Percentiles rank a stretch among this genome's conserved stretches.
These are phyloP conservation scores for Russula dissimulans DNA, from an alignment of 768 basidiomycete genomes.

Conservation along the genomic window DNA sequence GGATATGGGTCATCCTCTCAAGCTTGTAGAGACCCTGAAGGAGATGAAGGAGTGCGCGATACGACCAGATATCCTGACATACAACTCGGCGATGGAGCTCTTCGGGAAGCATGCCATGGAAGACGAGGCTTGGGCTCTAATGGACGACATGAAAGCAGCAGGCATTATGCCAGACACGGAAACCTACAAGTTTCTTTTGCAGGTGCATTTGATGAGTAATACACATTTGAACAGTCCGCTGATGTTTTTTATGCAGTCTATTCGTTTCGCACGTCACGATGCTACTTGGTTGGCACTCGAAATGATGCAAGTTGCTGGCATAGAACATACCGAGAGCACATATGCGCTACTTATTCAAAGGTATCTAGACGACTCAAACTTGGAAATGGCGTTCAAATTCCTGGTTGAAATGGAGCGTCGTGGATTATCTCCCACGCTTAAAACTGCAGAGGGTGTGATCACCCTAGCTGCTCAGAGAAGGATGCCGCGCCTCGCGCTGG, in stretches of 20 bases:
- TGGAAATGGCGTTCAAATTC: slow-evolving; percentile 58
- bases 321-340: slow-evolving; percentile 43
- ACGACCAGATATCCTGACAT: slow-evolving; percentile 14
- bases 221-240: slow-evolving; percentile 24
- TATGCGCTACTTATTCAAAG: slow-evolving; percentile 47
- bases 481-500: slow-evolving; percentile 59
- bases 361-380: slow-evolving; percentile 36
- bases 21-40: slow-evolving; percentile 3
- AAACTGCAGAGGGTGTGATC: slow-evolving; percentile 44
- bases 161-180: slow-evolving; percentile 43
- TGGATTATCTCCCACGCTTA: slow-evolving; percentile 42
- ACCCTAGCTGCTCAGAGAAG: slow-evolving; percentile 43
- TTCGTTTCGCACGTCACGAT: slow-evolving; percentile 21
- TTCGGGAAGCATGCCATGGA: slow-evolving; percentile 32
- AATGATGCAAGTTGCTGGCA: slow-evolving; percentile 42
- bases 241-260: slow-evolving; percentile 23
- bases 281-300: slow-evolving; percentile 36
- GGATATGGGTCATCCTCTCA: not conserved
- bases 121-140: slow-evolving; percentile 35
- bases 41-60: slow-evolving; percentile 13
- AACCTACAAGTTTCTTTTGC: slow-evolving; percentile 51
- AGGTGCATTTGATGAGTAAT: slow-evolving; percentile 31
- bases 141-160: slow-evolving; percentile 48
- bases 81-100: slow-evolving; percentile 28
- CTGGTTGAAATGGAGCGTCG: slow-evolving; percentile 48